These are phyloP conservation scores for Myxozyma sirexii DNA, from an alignment of 805 yeast species.

Conservation along the genomic window DNA sequence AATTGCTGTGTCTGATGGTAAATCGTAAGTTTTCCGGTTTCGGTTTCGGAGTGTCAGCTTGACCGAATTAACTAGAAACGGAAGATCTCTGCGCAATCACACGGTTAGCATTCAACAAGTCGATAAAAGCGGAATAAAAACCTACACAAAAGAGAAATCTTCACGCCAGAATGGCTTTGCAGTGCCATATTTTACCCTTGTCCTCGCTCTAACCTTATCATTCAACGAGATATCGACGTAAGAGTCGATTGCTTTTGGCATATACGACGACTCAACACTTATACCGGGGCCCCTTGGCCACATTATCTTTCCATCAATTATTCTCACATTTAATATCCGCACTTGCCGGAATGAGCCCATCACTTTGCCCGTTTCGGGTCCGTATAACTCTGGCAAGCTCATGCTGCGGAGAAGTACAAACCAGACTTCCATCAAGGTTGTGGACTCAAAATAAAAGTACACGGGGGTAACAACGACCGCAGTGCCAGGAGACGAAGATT, in stretches of 20 bases:
- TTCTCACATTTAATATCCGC: slow-evolving; percentile 18
- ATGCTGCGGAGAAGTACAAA: slow-evolving; percentile 26
- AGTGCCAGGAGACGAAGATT: background rate
- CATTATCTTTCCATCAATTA: slow-evolving; percentile 28
- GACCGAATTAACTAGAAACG: slow-evolving; percentile 36
- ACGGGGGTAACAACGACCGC: slow-evolving; percentile 23
- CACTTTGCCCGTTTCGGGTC: slow-evolving; percentile 29
- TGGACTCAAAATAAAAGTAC: slow-evolving; percentile 25
- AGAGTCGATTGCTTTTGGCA: slow-evolving; percentile 33
- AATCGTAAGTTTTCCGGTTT: slow-evolving; percentile 16
- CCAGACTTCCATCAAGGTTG: slow-evolving; percentile 27
- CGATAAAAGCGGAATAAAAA: slow-evolving; percentile 48
- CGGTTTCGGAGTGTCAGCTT: slow-evolving; percentile 28
- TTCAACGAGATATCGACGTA: slow-evolving; percentile 76
- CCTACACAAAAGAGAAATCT: slow-evolving; percentile 58
- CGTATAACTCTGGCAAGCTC: slow-evolving; percentile 30
- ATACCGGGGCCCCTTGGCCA: slow-evolving; percentile 23
- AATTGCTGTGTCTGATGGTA: slow-evolving; percentile 16
- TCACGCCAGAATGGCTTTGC: slow-evolving; percentile 83
- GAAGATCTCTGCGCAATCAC: slow-evolving; percentile 53
- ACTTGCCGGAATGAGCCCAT: slow-evolving; percentile 27
- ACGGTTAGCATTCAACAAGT: slow-evolving; percentile 23
- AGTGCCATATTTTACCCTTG: slow-evolving; percentile 60
- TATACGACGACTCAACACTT: slow-evolving; percentile 12
- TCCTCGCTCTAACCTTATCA: slow-evolving; percentile 76